phyloP scores from a whole-genome alignment of 164 flowering plant species.

The Taxillus chinensis region DNA sequence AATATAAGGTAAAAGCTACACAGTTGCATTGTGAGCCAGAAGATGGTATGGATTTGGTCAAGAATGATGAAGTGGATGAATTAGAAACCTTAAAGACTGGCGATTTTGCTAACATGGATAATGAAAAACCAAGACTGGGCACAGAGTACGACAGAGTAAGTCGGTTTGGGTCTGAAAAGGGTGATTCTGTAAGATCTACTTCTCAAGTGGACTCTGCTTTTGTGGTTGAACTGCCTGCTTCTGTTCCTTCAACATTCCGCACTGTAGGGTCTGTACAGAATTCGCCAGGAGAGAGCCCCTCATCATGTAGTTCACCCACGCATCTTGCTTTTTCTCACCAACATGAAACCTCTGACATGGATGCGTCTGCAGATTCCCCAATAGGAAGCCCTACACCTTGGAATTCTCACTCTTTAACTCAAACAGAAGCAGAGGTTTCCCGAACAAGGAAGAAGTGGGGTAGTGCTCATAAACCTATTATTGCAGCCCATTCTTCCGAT shows the following conservation, averaged over 20 bases:
- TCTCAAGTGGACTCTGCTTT: slow-evolving; percentile 43
- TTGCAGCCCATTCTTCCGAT: slow-evolving; percentile 43
- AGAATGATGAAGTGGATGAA: slow-evolving; percentile 36
- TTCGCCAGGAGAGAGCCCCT: slow-evolving; percentile 81
- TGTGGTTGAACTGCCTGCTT: slow-evolving; percentile 40
- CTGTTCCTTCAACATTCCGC: slow-evolving; percentile 34
- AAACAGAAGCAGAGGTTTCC: slow-evolving; percentile 74
- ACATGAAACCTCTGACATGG: slow-evolving; percentile 76
- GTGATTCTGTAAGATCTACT: slow-evolving; percentile 35
- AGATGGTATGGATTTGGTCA: slow-evolving; percentile 25
- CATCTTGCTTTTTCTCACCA: slow-evolving; percentile 64
- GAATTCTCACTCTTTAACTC: slow-evolving; percentile 60
- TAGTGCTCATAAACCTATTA: slow-evolving; percentile 65
- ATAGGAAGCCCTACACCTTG: slow-evolving; percentile 87
- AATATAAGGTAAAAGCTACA: slow-evolving; percentile 36
- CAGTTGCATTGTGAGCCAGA: slow-evolving; percentile 35
- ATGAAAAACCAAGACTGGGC: slow-evolving; percentile 35
- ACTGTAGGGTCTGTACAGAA: slow-evolving; percentile 40
- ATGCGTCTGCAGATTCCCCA: slow-evolving; percentile 82
- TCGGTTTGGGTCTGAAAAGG: slow-evolving; percentile 50
- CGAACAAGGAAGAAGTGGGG: slow-evolving; percentile 98
- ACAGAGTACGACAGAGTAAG: slow-evolving; percentile 46
- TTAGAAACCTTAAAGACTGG: slow-evolving; percentile 30
- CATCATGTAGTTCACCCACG: slow-evolving; percentile 66
- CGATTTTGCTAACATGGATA: slow-evolving; percentile 27